phyloP scores from a whole-genome alignment of 495 filamentous ascomycete genomes.

The Cercophora newfieldiana region DNA sequence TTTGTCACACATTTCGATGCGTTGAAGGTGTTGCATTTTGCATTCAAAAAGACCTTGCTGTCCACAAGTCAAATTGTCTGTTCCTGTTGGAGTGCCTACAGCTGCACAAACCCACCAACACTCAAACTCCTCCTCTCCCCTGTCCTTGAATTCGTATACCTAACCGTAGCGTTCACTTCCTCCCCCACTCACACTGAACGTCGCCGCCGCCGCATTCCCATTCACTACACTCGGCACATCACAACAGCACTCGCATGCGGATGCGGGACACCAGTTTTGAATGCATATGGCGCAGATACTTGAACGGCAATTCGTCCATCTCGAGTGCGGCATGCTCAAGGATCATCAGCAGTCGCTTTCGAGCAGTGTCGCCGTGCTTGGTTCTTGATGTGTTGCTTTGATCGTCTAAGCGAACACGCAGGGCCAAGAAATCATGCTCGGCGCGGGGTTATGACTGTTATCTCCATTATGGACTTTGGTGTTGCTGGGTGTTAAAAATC shows the following conservation, averaged over 20 bases:
- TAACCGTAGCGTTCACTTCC: slow-evolving; percentile 8
- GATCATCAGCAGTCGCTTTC: too few species aligned
- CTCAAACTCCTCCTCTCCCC: slow-evolving; percentile 1
- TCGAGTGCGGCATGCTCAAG: background rate
- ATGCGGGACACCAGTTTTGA: background rate
- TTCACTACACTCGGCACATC: background rate
- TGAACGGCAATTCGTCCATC: background rate
- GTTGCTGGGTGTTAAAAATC: too few species aligned
- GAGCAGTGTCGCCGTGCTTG: too few species aligned
- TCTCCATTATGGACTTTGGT: too few species aligned
- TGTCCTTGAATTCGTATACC: slow-evolving; percentile 10
- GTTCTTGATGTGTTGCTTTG: too few species aligned
- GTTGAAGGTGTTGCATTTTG: background rate
- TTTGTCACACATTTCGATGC: background rate
- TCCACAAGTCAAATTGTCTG: too few species aligned
- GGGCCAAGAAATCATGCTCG: too few species aligned
- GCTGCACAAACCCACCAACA: background rate
- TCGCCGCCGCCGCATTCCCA: background rate
- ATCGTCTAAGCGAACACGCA: too few species aligned
- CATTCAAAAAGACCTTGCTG: too few species aligned
- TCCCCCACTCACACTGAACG: background rate
- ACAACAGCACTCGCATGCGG: too few species aligned
- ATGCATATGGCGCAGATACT: background rate
- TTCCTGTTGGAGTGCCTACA: background rate
- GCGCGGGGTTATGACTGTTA: too few species aligned